Base-by-base conservation (phyloP, 768 basidiomycete genomes). In the Tylopilus subfusipes region DNA sequence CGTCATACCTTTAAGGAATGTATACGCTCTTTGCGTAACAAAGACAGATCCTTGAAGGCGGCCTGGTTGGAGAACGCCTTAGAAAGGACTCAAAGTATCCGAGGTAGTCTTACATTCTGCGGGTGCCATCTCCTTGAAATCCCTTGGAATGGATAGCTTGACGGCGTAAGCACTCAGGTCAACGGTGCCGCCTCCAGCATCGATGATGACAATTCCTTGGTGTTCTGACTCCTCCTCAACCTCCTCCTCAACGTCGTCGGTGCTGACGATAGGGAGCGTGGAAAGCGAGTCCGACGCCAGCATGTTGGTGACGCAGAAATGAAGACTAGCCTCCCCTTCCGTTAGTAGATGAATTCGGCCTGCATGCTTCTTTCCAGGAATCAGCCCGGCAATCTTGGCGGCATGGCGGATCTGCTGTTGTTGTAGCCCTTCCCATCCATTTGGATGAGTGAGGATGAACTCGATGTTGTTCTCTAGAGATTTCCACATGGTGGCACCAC, bases 231-330 rank as follows among this genome's bases (percentile, higher is more conserved):
- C 48, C 19, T 50, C 43, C 2, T 48, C 48, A 2, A 6, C 45
- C 2, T 61, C 45, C 0, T 50, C 52, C 12, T 44, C 43, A 30
- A 9, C 19, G 7, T 33, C 50, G 14, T n/a, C 54, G 1, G 52
- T 5, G 21, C 29, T 42, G 6, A 52, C 30, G 16, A 52, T 48
- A 5, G 55, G 50, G 9, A 52, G 10, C 0, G 16, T 53, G 25
- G 29, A 45, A 54, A 43, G 40, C 33, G 47, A 34, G 3, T 54
- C 53, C 19, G 19, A 69, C 1, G 73, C 67, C 18, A 79, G 58
- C 0, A 77, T 72, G 43, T 72, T 73, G 38, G 68, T 65, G 21
- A 82, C 68, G 43, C 81, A 82, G 53, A 61, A 67, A 27, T 65
- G 59, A 25, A 67, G 52, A 48, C 65, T 67, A 5, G 65, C 66